These are phyloP conservation scores for Elaphomyces granulatus DNA, from an alignment of 495 filamentous ascomycete species.

Conservation along the genomic window DNA sequence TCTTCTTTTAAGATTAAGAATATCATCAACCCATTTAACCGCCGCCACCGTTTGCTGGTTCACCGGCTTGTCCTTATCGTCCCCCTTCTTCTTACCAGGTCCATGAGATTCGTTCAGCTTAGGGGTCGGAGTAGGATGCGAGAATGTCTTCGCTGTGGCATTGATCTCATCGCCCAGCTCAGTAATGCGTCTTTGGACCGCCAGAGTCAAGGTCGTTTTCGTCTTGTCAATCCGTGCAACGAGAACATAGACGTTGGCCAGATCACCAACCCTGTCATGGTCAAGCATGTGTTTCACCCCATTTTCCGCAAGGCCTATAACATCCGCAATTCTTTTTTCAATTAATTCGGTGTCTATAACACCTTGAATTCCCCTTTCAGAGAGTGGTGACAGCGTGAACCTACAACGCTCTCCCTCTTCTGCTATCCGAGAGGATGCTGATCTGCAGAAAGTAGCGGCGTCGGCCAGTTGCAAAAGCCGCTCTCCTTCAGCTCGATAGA, in stretches of 20 bases:
- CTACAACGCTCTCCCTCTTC: constrained; percentile 75
- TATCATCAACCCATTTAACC: constrained; percentile 90
- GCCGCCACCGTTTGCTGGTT: constrained; percentile 64
- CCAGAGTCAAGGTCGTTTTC: constrained; percentile 53
- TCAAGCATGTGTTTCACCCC: constrained; percentile 86
- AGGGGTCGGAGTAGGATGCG: constrained; percentile 10
- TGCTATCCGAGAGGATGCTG: constrained; percentile 51
- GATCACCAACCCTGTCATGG: constrained; percentile 62
- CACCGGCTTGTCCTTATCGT: constrained; percentile 32
- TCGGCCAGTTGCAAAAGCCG: constrained; percentile 61
- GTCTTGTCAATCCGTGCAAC: constrained; percentile 64
- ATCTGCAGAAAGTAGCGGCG: constrained; percentile 70
- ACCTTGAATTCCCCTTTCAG: constrained; percentile 54
- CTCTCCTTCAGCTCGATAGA: constrained; percentile 64
- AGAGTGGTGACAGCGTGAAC: constrained; percentile 57
- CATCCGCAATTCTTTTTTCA: constrained; percentile 55
- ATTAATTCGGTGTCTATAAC: constrained; percentile 77
- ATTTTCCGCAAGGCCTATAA: constrained; percentile 69
- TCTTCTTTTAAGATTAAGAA: constrained; percentile 72
- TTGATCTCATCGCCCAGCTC: constrained; percentile 76
- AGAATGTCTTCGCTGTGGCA: constrained; percentile 33
- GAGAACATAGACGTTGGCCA: constrained; percentile 63
- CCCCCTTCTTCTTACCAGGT: constrained; percentile 22
- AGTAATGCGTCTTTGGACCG: constrained; percentile 58
- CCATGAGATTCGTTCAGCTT: constrained; percentile 19